These are phyloP conservation scores for Peronospora farinosa DNA, from an alignment of 352 stramenopile species.

Conservation along the genomic window DNA sequence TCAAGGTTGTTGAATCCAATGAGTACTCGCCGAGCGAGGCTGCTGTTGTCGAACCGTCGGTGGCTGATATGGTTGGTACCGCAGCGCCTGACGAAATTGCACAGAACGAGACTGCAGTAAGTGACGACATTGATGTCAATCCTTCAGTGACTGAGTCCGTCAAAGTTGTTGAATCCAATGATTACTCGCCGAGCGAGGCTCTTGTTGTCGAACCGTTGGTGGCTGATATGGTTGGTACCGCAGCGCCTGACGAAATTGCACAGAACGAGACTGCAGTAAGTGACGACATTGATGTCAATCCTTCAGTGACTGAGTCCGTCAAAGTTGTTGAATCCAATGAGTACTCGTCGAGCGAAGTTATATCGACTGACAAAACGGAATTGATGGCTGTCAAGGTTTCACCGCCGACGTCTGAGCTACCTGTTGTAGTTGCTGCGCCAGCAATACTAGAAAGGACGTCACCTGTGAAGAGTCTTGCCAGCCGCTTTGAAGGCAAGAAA, in stretches of 20 bases:
- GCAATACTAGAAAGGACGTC: constrained; percentile 25
- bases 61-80: too few species aligned
- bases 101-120: too few species aligned
- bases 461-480: constrained; percentile 34
- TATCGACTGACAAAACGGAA: constrained; percentile 3
- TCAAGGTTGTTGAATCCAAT: too few species aligned
- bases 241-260: not conserved
- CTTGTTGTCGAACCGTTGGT: constrained; percentile 6
- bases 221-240: not conserved
- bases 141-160: too few species aligned
- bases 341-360: not conserved
- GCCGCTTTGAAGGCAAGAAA: constrained; percentile 33
- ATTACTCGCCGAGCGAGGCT: not conserved
- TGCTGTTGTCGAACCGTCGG: too few species aligned
- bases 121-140: too few species aligned
- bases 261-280: not conserved
- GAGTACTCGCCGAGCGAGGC: too few species aligned
- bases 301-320: not conserved
- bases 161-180: not conserved
- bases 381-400: constrained; percentile 14
- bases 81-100: too few species aligned
- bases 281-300: not conserved
- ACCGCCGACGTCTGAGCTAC: constrained; percentile 4
- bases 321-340: not conserved
- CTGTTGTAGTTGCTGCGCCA: not conserved